Conservation (phyloP, 306 rosid species). For the Sesbania bispinosa region DNA sequence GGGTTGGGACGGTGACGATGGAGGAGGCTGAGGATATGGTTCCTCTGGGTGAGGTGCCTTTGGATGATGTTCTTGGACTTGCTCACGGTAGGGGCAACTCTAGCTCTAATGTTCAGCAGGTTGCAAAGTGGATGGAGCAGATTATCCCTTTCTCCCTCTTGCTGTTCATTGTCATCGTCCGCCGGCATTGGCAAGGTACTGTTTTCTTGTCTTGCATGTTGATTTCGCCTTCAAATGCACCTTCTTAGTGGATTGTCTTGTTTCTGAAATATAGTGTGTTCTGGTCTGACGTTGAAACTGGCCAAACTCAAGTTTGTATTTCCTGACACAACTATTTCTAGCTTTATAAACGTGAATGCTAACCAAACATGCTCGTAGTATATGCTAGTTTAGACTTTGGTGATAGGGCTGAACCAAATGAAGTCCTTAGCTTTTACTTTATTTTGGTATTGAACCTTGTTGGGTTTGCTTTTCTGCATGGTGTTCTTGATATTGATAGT, state of each 20-base stretch:
- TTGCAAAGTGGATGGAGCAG: constrained; percentile 76
- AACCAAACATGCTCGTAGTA: too few species aligned
- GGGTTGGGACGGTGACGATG: too few species aligned
- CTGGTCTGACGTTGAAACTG: too few species aligned
- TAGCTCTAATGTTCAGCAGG: constrained; percentile 72
- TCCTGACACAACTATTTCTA: too few species aligned
- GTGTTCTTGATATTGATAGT: neutral
- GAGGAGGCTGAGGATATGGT: constrained; percentile 43
- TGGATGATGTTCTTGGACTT: too few species aligned
- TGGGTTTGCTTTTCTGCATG: neutral
- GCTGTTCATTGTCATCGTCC: constrained; percentile 73
- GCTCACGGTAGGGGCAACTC: too few species aligned
- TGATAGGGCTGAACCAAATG: neutral
- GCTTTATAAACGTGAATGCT: too few species aligned
- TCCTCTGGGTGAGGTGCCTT: too few species aligned
- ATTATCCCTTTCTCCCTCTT: constrained; percentile 80
- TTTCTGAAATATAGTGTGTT: too few species aligned
- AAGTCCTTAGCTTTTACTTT: neutral
- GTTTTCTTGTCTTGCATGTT: neutral
- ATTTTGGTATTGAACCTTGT: neutral
- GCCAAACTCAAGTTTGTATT: too few species aligned
- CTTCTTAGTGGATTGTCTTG: neutral
- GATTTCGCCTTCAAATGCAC: neutral
- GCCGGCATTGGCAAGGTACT: constrained; percentile 87
- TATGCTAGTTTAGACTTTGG: constrained; percentile 8